Evolutionary conservation across 192 early-diverging fungal species (phyloP).

Genomic region (Linnemannia schmuckeri): DNA sequence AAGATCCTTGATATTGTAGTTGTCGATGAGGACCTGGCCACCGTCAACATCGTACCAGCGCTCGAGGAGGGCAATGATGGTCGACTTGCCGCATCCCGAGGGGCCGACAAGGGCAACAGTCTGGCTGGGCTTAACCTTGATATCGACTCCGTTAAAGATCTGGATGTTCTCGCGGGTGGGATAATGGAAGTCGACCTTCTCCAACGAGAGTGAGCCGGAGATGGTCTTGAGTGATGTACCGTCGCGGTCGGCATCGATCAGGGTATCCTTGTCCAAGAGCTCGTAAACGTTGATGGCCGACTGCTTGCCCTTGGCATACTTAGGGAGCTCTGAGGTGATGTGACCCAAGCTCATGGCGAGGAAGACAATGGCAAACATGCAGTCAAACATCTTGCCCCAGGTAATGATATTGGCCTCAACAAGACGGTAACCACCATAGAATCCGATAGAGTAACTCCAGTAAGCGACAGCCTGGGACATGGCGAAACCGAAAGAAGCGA

Average conservation of each 20-base stretch:
- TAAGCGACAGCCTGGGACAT: slow-evolving; percentile 80
- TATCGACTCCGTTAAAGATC: slow-evolving; percentile 70
- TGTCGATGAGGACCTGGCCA: slow-evolving; percentile 75
- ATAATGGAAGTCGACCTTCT: slow-evolving; percentile 71
- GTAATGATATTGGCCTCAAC: slow-evolving; percentile 63
- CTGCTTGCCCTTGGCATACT: slow-evolving; percentile 82
- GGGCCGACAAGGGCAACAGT: slow-evolving; percentile 91
- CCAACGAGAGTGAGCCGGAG: slow-evolving; percentile 55
- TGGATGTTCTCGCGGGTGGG: slow-evolving; percentile 72
- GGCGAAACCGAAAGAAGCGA: slow-evolving; percentile 81
- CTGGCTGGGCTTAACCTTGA: slow-evolving; percentile 66
- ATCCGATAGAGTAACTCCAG: slow-evolving; percentile 80
- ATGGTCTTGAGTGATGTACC: slow-evolving; percentile 44
- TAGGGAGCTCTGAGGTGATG: slow-evolving; percentile 79
- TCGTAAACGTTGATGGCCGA: slow-evolving; percentile 80
- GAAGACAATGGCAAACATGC: slow-evolving; percentile 85
- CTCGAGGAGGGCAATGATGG: slow-evolving; percentile 73
- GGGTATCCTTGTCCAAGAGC: slow-evolving; percentile 77
- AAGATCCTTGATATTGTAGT: slow-evolving; percentile 70
- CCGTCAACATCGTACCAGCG: slow-evolving; percentile 83
- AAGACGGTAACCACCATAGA: slow-evolving; percentile 79
- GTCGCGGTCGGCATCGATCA: slow-evolving; percentile 72
- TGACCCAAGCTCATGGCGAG: slow-evolving; percentile 74
- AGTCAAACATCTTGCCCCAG: slow-evolving; percentile 69
- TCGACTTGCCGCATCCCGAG: slow-evolving; percentile 89